Base-by-base conservation (phyloP, 2,329 filamentous ascomycete species). In the Dothistroma pini region DNA sequence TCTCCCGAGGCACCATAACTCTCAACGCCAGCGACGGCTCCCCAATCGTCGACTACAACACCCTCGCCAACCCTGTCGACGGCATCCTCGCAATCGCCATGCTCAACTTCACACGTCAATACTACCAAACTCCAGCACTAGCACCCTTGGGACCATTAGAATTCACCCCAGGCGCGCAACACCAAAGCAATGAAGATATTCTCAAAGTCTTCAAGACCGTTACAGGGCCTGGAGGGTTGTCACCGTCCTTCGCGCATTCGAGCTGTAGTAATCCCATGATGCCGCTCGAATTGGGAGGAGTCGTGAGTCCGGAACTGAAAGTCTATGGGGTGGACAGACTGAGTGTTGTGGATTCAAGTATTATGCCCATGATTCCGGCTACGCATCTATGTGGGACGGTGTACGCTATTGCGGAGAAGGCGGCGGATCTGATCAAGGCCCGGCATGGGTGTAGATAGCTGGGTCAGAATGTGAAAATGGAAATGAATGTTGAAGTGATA, bases 1-100 rank as follows among this genome's bases (percentile, higher is more conserved):
- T 77, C 14, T 71, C 67, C 25, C 75, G 76, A 47, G 77, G 76
- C 22, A 75, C 73, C 16, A 70, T 78, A 56, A 73, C 70, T 2
- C 66, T 77, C 54, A 69, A 77, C 61, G 71, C 73, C 0, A 68
- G 69, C 10, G 69, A 77, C 60, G 68, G 65, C 3, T 64, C 61
- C 2, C 75, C 75, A 1, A 52, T 76, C 7, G 67, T 77, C 8
- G 64, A 74, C 38, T 75, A 68, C 60, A 72, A 72, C 56, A 69
- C 75, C 1, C 54, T 76, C 61, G 65, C 71, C 32, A 75, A 77
- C 60, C 75, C 75, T 0, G 61, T 74, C 11, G 77, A 79, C 58
- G 63, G 68, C 6, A 64, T 68, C n/a, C 67, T 77, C 29, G 54
- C 77, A 0, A 67, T 72, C 0, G 72, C 73, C 38, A 71, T 75